These are phyloP conservation scores for Saccharomycopsis vini DNA, from an alignment of 805 yeast genomes.

Conservation along the genomic window DNA sequence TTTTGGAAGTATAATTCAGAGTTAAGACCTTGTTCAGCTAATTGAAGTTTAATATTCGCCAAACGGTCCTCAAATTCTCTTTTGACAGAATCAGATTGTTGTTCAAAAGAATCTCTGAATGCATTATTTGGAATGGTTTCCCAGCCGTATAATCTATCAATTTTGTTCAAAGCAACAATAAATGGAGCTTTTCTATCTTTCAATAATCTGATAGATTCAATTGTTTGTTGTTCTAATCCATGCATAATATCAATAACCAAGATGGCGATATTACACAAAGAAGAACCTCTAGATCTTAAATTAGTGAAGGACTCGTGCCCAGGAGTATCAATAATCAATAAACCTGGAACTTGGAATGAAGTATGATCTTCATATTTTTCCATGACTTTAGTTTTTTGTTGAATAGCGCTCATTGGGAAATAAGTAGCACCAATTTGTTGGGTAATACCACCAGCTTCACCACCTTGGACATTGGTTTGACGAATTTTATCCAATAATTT, in stretches of 20 bases:
- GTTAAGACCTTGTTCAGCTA: conserved; percentile 97
- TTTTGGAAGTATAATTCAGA: conserved; percentile 94
- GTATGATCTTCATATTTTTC: conserved; percentile 72
- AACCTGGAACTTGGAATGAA: conserved; percentile 87
- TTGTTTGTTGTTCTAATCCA: conserved; percentile 96
- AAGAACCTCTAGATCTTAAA: conserved; percentile 97
- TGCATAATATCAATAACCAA: conserved; percentile 98
- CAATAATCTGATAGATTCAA: conserved; percentile 84
- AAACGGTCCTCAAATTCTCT: conserved; percentile 86
- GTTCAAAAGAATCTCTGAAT: conserved; percentile 85
- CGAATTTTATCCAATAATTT: conserved; percentile 93
- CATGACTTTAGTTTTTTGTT: conserved; percentile 88
- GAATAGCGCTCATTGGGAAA: conserved; percentile 93
- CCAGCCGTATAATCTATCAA: conserved; percentile 97
- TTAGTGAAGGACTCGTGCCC: conserved; percentile 99
- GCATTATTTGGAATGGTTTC: conserved; percentile 82
- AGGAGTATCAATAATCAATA: conserved; percentile 94
- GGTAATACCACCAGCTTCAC: conserved; percentile 99
- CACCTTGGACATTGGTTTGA: conserved; percentile 99
- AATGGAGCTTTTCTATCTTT: conserved; percentile 98
- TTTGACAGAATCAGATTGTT: conserved; percentile 78
- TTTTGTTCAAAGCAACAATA: conserved; percentile 92
- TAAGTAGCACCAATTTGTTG: conserved; percentile 99
- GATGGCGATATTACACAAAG: conserved; percentile 97
- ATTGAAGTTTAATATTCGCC: conserved; percentile 75